phyloP scores from a whole-genome alignment of 1,139 yeast genomes.

The Blastobotrys arbuscula region DNA sequence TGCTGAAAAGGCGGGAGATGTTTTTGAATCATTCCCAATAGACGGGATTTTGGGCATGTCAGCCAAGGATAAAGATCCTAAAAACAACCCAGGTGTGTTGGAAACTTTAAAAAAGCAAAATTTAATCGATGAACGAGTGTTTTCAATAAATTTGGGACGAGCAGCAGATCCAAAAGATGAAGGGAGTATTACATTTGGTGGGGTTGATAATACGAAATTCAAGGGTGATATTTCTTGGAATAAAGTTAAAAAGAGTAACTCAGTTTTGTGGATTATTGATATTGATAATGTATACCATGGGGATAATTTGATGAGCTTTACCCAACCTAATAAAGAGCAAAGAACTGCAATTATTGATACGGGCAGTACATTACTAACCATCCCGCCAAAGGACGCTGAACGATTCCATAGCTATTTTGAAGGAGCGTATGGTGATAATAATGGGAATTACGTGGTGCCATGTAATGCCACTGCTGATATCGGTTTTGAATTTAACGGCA shows the following conservation, averaged over 20 bases:
- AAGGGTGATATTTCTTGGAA: slow-evolving; percentile 42
- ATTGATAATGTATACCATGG: slow-evolving; percentile 39
- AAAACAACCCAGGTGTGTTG: slow-evolving; percentile 38
- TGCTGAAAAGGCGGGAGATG: slow-evolving; percentile 48
- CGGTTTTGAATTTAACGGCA: slow-evolving; percentile 40
- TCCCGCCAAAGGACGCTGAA: slow-evolving; percentile 54
- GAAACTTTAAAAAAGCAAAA: slow-evolving; percentile 37
- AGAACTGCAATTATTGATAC: slow-evolving; percentile 55
- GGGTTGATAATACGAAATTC: slow-evolving; percentile 38
- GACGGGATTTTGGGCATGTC: slow-evolving; percentile 63
- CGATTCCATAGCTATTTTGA: slow-evolving; percentile 48
- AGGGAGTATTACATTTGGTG: slow-evolving; percentile 46
- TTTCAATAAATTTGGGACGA: slow-evolving; percentile 42
- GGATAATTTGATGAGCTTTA: slow-evolving; percentile 34
- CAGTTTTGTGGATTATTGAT: slow-evolving; percentile 51
- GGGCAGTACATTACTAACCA: slow-evolving; percentile 58
- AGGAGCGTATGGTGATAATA: slow-evolving; percentile 50
- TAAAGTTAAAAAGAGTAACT: slow-evolving; percentile 36
- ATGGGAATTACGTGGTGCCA: slow-evolving; percentile 53
- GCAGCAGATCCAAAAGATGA: slow-evolving; percentile 33
- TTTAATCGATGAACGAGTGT: slow-evolving; percentile 37
- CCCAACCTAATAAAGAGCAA: slow-evolving; percentile 19
- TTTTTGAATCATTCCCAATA: slow-evolving; percentile 48
- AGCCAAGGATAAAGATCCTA: slow-evolving; percentile 26
- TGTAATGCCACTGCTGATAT: slow-evolving; percentile 45